Percentiles rank a stretch among this genome's conserved stretches.
phyloP scores from a whole-genome alignment of 1,284 basidiomycete species.

The Inonotus hispidus region DNA sequence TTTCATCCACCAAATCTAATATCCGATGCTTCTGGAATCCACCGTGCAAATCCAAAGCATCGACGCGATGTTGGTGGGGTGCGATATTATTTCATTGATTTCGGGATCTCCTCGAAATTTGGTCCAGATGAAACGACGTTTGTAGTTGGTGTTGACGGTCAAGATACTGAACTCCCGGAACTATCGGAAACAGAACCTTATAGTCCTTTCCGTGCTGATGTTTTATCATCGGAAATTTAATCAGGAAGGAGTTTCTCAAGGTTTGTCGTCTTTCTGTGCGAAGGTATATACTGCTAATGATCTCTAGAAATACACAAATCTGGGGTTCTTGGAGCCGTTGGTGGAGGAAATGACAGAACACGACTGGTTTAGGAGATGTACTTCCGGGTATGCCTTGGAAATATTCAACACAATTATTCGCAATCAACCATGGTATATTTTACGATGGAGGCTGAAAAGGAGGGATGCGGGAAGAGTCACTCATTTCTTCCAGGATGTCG shows the following conservation, averaged over 20 bases:
- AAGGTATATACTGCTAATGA: neutral
- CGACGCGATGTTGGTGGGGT: constrained; percentile 10
- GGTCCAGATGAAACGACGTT: neutral
- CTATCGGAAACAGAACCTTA: neutral
- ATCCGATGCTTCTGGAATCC: constrained; percentile 15
- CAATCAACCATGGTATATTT: neutral
- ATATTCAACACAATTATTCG: neutral
- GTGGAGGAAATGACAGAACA: constrained; percentile 21
- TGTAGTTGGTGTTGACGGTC: constrained; percentile 3
- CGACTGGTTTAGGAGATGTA: constrained; percentile 20
- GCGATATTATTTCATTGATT: constrained; percentile 29
- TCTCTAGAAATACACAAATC: constrained; percentile 20
- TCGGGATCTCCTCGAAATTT: constrained; percentile 24
- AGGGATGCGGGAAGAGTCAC: neutral
- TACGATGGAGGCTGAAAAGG: constrained; percentile 15
- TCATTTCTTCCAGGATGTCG: neutral
- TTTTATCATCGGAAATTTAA: constrained; percentile 12
- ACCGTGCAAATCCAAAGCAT: neutral
- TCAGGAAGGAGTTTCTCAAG: neutral
- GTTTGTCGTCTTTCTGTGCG: neutral
- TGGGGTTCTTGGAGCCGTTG: constrained; percentile 24
- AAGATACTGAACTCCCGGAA: constrained; percentile 7
- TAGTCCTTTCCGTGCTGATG: constrained; percentile 7
- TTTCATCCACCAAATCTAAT: constrained; percentile 18
- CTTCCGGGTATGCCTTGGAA: constrained; percentile 16